Evolutionary conservation across 228 moss, liverwort and hornwort species (phyloP).

Genomic region (Sphagnum magellanicum): DNA sequence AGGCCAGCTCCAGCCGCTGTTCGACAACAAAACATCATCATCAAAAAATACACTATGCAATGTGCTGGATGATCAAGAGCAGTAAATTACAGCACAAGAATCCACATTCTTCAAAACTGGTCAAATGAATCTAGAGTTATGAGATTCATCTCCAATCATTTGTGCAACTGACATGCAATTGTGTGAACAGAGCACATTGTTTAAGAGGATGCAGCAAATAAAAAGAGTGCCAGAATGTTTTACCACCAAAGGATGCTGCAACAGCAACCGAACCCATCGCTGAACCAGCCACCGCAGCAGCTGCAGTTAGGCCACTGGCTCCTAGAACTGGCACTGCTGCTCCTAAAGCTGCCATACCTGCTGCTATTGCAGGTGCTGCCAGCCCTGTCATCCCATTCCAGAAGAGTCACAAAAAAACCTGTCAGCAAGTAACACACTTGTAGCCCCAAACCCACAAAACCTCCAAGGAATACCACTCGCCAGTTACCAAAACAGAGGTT

Average conservation of each 20-base stretch:
- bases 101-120: too few relatives aligned
- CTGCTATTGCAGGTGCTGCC: constrained; percentile 93
- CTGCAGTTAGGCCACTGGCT: constrained; percentile 82
- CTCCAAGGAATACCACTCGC: too few relatives aligned
- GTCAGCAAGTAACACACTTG: neutral
- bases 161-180: neutral
- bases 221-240: too few relatives aligned
- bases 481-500: too few relatives aligned
- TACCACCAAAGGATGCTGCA: constrained; percentile 98
- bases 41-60: too few relatives aligned
- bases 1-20: constrained; percentile 99
- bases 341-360: constrained; percentile 79
- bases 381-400: constrained; percentile 37
- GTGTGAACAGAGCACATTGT: neutral
- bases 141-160: neutral
- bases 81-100: too few relatives aligned
- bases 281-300: constrained; percentile 67
- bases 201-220: too few relatives aligned
- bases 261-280: constrained; percentile 90
- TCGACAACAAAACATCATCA: neutral
- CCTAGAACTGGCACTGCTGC: constrained; percentile 71
- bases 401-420: neutral
- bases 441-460: too few relatives aligned
- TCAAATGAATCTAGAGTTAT: neutral
- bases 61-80: too few relatives aligned